Conservation (phyloP, 305 asterid species). For the Fraxinus sp. region DNA sequence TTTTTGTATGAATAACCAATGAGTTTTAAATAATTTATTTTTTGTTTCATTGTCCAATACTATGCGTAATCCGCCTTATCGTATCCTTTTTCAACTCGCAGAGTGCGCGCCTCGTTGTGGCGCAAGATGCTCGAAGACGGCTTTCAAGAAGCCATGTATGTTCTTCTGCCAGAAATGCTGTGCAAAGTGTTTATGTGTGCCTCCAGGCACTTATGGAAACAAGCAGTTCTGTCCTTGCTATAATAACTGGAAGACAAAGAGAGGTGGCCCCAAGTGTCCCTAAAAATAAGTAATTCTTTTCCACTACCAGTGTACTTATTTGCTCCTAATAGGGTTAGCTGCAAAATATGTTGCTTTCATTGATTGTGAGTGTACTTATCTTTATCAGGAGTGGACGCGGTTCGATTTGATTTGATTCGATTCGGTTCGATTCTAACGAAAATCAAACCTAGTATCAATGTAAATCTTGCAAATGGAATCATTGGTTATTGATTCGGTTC, state of each 20-base stretch:
- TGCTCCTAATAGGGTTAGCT: not conserved
- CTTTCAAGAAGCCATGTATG: constrained; percentile 80
- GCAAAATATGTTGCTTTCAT: not conserved
- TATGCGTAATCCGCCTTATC: not conserved
- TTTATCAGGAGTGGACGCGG: too few relatives aligned
- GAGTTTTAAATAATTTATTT: too few relatives aligned
- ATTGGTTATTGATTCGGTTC: too few relatives aligned
- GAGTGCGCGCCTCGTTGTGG: constrained; percentile 55
- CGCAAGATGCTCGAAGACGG: constrained; percentile 66
- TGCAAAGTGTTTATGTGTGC: constrained; percentile 65
- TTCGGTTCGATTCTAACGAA: too few relatives aligned
- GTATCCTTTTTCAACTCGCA: constrained; percentile 18
- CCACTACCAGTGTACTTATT: not conserved
- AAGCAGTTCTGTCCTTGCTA: constrained; percentile 78
- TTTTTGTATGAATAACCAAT: too few relatives aligned
- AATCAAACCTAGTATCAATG: too few relatives aligned
- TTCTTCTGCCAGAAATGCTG: constrained; percentile 77
- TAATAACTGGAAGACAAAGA: constrained; percentile 84
- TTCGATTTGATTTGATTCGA: too few relatives aligned
- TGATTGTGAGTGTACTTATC: not conserved
- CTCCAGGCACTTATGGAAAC: constrained; percentile 85
- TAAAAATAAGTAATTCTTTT: constrained; percentile 3
- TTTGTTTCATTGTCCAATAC: not conserved
- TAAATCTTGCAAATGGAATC: too few relatives aligned
- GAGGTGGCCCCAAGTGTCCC: constrained; percentile 92